Conservation (phyloP, 768 basidiomycete species). For the Tricholoma hemisulphureum region DNA sequence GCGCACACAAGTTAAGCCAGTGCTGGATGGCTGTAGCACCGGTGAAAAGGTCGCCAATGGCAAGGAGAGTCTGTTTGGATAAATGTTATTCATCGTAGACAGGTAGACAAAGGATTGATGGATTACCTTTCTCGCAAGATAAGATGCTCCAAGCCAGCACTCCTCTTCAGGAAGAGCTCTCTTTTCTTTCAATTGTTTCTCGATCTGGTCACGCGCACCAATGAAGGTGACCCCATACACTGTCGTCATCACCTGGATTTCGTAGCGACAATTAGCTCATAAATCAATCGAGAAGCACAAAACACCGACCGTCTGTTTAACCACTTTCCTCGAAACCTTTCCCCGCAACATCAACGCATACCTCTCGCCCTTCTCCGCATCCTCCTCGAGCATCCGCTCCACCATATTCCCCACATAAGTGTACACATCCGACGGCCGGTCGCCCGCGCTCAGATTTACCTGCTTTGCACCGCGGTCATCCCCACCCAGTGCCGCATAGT, state of each 20-base stretch:
- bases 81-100: neutral
- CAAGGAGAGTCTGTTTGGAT: constrained; percentile 50
- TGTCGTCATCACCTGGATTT: constrained; percentile 88
- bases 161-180: constrained; percentile 69
- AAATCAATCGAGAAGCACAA: neutral
- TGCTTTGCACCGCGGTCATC: constrained; percentile 85
- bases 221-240: constrained; percentile 97
- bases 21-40: constrained; percentile 89
- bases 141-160: constrained; percentile 72
- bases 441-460: constrained; percentile 84
- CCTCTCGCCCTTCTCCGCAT: constrained; percentile 49
- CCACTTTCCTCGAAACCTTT: constrained; percentile 87
- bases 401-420: constrained; percentile 88
- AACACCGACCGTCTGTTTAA: constrained; percentile 89
- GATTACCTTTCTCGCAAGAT: constrained; percentile 73
- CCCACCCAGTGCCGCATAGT: constrained; percentile 97
- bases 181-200: constrained; percentile 78
- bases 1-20: constrained; percentile 84
- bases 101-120: neutral
- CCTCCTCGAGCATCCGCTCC: constrained; percentile 59
- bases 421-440: constrained; percentile 93
- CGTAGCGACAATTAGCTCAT: neutral
- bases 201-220: constrained; percentile 93
- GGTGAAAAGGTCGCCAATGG: constrained; percentile 91
- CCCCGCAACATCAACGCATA: constrained; percentile 65